Evolutionary conservation across 2,329 filamentous ascomycete genomes (phyloP).

Genomic region (Hypoxylon sp.): DNA sequence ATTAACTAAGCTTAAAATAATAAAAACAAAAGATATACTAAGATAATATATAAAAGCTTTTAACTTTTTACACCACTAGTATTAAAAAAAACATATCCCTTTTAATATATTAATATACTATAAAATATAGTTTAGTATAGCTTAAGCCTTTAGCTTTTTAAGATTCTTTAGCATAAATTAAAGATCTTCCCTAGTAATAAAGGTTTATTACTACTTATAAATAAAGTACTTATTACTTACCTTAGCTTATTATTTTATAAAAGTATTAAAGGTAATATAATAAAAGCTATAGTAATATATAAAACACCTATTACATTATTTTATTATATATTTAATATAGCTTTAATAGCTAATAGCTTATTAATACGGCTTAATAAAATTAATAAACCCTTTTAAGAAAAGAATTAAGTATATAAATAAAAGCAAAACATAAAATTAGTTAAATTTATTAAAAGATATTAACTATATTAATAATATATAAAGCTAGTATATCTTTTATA

Average conservation of each 20-base stretch:
- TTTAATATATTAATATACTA: background rate
- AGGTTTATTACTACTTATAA: background rate
- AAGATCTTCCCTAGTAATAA: background rate
- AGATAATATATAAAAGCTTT: constrained; percentile 3
- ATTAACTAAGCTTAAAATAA: background rate
- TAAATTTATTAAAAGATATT: background rate
- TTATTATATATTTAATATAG: background rate
- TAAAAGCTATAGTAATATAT: background rate
- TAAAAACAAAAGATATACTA: background rate
- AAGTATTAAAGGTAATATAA: background rate
- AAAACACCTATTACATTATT: background rate
- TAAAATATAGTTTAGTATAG: background rate
- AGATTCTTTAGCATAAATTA: background rate
- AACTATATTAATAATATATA: background rate
- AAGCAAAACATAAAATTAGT: background rate
- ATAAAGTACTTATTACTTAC: background rate
- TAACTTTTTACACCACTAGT: background rate
- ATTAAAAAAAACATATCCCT: background rate
- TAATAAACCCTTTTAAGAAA: background rate
- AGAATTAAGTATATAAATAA: background rate
- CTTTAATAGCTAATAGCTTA: background rate
- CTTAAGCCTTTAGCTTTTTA: background rate
- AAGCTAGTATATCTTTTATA: background rate
- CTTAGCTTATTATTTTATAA: background rate
- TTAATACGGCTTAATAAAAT: background rate